phyloP scores from a whole-genome alignment of 2,329 filamentous ascomycete species.

The Alternaria triticina region DNA sequence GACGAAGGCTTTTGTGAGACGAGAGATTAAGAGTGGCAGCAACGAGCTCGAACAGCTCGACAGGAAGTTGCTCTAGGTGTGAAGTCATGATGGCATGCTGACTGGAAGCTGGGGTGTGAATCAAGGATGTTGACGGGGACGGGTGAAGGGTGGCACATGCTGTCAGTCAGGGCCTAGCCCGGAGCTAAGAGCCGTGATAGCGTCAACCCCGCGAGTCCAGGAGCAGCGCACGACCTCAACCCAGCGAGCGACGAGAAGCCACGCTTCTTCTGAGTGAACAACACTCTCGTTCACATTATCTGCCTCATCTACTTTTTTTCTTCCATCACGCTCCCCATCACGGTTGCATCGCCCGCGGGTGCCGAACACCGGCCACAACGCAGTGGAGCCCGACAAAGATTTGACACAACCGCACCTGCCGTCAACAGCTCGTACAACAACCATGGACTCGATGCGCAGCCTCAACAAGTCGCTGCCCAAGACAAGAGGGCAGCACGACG shows the following conservation, averaged over 20 bases:
- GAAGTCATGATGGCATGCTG: constrained; percentile 23
- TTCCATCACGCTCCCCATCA: constrained; percentile 1
- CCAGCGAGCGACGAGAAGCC: background rate
- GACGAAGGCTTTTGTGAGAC: constrained; percentile 29
- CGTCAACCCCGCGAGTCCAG: constrained; percentile 15
- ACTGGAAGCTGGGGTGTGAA: background rate
- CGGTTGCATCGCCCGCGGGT: background rate
- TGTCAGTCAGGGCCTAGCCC: background rate
- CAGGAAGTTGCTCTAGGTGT: constrained; percentile 33
- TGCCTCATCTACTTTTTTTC: background rate
- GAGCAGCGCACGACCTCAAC: background rate
- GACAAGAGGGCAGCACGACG: constrained; percentile 51
- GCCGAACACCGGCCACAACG: constrained; percentile 3
- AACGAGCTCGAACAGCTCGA: constrained; percentile 38
- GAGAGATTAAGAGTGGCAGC: constrained; percentile 20
- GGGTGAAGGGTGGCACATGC: background rate
- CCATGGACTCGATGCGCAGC: constrained; percentile 52
- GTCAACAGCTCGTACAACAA: background rate
- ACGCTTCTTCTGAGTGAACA: constrained; percentile 15
- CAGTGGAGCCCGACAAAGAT: constrained; percentile 6
- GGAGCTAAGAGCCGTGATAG: constrained; percentile 5
- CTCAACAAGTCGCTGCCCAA: constrained; percentile 50
- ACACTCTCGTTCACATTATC: background rate
- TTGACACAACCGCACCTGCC: background rate
- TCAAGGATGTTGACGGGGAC: background rate